A percentile compares a stretch with the other conserved stretches of the same genome.
Conservation (phyloP, 495 filamentous ascomycete species). For the Penicillium bialowiezense region DNA sequence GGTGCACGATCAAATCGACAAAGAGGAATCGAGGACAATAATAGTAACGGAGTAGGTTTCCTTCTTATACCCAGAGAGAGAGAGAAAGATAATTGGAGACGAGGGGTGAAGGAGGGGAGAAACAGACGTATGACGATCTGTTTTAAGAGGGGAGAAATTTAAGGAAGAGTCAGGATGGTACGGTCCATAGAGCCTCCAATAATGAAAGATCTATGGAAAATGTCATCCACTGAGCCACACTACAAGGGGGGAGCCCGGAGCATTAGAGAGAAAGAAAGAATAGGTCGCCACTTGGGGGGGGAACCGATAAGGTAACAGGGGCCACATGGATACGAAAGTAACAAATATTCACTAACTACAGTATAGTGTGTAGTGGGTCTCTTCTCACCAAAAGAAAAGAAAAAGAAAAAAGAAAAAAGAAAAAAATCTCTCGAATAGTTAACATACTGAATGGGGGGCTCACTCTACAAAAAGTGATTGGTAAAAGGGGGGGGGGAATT, state of each 20-base stretch:
- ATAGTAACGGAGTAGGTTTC: slow-evolving; percentile 1
- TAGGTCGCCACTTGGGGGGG: slow-evolving; percentile 21
- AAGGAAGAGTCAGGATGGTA: slow-evolving; percentile 23
- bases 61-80: slow-evolving; percentile 14
- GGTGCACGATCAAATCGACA: background rate
- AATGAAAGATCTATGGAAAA: slow-evolving; percentile 9
- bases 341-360: too few species aligned
- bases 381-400: background rate
- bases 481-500: slow-evolving; percentile 5
- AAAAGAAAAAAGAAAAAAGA: background rate
- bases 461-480: slow-evolving; percentile 14
- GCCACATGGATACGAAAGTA: slow-evolving; percentile 15
- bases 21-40: background rate
- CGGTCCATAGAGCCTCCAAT: slow-evolving; percentile 28
- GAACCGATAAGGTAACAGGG: slow-evolving; percentile 21
- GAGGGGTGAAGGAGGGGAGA: slow-evolving; percentile 25
- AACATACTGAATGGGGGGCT: slow-evolving; percentile 1
- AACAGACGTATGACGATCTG: slow-evolving; percentile 18
- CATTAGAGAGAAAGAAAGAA: slow-evolving; percentile 15
- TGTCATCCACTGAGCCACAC: slow-evolving; percentile 26
- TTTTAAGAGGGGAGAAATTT: slow-evolving; percentile 15
- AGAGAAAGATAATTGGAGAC: slow-evolving; percentile 16
- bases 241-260: slow-evolving; percentile 14
- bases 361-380: too few species aligned
- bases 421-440: background rate